phyloP scores from a whole-genome alignment of 768 basidiomycete genomes.

The Leccinum disarticulatum region DNA sequence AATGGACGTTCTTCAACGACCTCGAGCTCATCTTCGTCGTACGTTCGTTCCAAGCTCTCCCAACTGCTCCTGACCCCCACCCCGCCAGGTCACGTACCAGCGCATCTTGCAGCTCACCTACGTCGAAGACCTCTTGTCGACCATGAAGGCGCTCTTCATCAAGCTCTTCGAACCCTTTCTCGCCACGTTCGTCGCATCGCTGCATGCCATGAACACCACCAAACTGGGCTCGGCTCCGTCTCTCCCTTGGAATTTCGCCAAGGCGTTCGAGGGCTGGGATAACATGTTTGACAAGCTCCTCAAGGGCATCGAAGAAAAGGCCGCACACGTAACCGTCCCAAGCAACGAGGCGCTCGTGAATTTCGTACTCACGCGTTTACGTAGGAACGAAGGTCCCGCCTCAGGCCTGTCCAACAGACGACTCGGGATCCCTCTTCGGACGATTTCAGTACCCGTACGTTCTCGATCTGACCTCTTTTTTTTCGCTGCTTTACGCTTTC shows the following conservation, averaged over 20 bases:
- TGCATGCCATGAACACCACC: conserved; percentile 59
- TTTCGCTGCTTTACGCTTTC: no score
- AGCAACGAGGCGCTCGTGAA: neutral
- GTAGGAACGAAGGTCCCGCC: conserved; percentile 73
- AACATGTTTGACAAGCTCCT: conserved; percentile 74
- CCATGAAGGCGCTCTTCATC: conserved; percentile 82
- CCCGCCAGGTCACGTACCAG: conserved; percentile 85
- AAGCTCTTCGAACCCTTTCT: conserved; percentile 86
- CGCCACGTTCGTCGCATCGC: conserved; percentile 76
- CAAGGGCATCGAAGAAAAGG: conserved; percentile 71
- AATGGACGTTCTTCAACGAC: conserved; percentile 95
- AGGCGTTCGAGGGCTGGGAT: conserved; percentile 81
- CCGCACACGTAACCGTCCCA: conserved; percentile 50
- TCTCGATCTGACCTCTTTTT: neutral
- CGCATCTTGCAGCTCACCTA: conserved; percentile 94
- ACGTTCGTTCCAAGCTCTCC: conserved; percentile 30
- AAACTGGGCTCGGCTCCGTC: conserved; percentile 37
- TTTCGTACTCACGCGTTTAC: neutral
- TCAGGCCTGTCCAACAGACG: conserved; percentile 41
- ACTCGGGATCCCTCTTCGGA: conserved; percentile 50
- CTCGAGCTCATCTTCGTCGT: conserved; percentile 97
- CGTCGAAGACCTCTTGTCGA: conserved; percentile 81
- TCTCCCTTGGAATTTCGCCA: conserved; percentile 64
- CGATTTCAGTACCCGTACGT: conserved; percentile 58
- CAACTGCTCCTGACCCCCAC: neutral